Percentiles rank a stretch among this genome's conserved stretches.
Conservation (phyloP, 1,139 yeast species). For the Meyerozyma carpophila region DNA sequence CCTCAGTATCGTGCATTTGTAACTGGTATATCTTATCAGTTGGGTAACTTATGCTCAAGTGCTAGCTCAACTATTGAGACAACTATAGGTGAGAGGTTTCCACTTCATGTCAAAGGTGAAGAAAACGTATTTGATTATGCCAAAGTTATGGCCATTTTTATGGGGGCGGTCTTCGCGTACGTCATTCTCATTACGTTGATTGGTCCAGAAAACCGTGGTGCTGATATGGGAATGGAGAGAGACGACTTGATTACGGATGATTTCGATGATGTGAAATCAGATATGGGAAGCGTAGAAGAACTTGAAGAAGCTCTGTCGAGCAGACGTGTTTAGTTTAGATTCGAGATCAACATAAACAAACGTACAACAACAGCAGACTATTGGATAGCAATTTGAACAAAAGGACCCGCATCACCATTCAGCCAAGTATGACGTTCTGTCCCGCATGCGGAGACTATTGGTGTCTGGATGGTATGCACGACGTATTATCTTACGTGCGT, state of each 20-base stretch:
- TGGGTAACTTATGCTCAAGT: slow-evolving; percentile 79
- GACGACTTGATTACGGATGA: slow-evolving; percentile 10
- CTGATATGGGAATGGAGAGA: slow-evolving; percentile 15
- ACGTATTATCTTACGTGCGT: too few species aligned
- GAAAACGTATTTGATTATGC: slow-evolving; percentile 22
- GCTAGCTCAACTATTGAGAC: slow-evolving; percentile 83
- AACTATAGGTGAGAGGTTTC: slow-evolving; percentile 65
- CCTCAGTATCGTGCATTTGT: slow-evolving; percentile 72
- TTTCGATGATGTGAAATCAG: neutral
- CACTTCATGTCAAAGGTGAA: slow-evolving; percentile 17
- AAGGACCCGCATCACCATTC: too few species aligned
- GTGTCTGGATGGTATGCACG: too few species aligned
- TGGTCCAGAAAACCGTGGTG: slow-evolving; percentile 69
- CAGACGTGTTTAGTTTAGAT: neutral
- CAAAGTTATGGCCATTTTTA: slow-evolving; percentile 73
- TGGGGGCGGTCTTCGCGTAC: slow-evolving; percentile 71
- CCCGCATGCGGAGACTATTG: too few species aligned
- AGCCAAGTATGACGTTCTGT: too few species aligned
- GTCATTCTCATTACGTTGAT: slow-evolving; percentile 52
- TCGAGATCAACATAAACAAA: too few species aligned
- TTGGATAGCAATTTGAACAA: too few species aligned
- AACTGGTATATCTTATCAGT: slow-evolving; percentile 72
- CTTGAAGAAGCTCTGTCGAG: neutral
- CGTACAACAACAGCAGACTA: too few species aligned
- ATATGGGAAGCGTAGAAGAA: neutral